Evolutionary conservation across 208 protist species (phyloP).

Genomic region (Lotmaria passim): DNA sequence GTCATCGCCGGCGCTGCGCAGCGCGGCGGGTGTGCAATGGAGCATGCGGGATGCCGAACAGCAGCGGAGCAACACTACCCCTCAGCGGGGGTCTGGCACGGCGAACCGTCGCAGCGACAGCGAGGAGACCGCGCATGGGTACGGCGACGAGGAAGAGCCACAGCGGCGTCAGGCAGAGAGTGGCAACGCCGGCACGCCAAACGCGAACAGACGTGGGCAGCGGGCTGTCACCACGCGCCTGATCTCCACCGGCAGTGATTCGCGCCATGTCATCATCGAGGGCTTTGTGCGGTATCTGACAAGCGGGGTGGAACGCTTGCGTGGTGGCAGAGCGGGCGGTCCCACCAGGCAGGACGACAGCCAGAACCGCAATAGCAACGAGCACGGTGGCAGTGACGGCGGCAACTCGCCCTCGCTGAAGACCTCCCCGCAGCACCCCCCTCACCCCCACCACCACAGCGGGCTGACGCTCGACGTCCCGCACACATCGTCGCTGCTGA

Average conservation of each 20-base stretch:
- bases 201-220: conserved; percentile 2
- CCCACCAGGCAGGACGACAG: not conserved
- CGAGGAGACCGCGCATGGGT: not conserved
- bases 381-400: not conserved
- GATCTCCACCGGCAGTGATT: conserved; percentile 6
- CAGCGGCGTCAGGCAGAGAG: conserved; percentile 6
- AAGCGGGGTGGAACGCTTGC: conserved; percentile 21
- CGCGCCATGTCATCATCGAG: conserved; percentile 35
- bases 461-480: conserved; percentile 63
- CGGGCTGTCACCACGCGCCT: conserved; percentile 14
- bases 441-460: conserved; percentile 18
- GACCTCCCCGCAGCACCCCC: not conserved
- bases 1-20: conserved; percentile 19
- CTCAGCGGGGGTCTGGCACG: not conserved
- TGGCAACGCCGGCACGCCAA: conserved; percentile 1
- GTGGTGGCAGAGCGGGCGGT: conserved; percentile 1
- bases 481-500: conserved; percentile 53
- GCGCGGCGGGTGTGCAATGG: conserved; percentile 13
- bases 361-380: not conserved
- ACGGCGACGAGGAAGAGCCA: conserved; percentile 3
- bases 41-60: conserved; percentile 25
- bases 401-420: conserved; percentile 8
- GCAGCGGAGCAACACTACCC: not conserved
- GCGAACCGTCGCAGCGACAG: not conserved
- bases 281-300: conserved; percentile 34